These are phyloP conservation scores for Chrysoporthe puriensis DNA, from an alignment of 2,329 filamentous ascomycete genomes.

Conservation along the genomic window DNA sequence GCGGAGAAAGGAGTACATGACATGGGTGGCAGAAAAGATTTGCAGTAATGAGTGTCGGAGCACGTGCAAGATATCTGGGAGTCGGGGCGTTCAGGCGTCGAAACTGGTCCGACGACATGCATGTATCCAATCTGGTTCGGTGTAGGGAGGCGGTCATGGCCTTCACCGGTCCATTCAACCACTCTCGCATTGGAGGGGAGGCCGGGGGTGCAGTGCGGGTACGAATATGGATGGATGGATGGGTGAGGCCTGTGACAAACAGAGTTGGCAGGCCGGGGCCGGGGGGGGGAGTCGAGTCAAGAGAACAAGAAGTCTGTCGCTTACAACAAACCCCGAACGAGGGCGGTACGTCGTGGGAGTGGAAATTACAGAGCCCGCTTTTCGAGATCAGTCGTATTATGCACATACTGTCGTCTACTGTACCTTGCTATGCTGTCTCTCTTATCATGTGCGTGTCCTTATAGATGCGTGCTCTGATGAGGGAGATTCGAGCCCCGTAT, in stretches of 20 bases:
- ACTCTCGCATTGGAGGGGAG: constrained; percentile 6
- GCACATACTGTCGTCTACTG: constrained; percentile 5
- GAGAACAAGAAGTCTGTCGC: constrained; percentile 24
- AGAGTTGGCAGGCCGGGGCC: neutral
- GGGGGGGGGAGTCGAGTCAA: neutral
- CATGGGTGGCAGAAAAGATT: constrained; percentile 4
- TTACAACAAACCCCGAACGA: constrained; percentile 23
- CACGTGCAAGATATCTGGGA: constrained; percentile 12
- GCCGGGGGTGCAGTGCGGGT: neutral
- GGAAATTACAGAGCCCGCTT: neutral
- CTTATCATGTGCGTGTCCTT: neutral
- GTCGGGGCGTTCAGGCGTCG: constrained; percentile 28
- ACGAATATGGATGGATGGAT: constrained; percentile 1
- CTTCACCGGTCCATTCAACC: neutral
- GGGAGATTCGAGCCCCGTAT: neutral
- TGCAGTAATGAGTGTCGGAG: constrained; percentile 11
- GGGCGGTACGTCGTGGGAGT: neutral
- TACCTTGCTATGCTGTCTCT: no score
- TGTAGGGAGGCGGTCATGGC: constrained; percentile 7
- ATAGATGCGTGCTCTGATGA: neutral
- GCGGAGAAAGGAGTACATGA: neutral
- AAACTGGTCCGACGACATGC: constrained; percentile 16
- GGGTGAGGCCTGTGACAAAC: neutral
- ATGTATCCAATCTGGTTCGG: constrained; percentile 22
- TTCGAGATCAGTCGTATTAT: constrained; percentile 13